Evolutionary conservation across 2,329 filamentous ascomycete species (phyloP).

Genomic region (Talaromyces rugulosus): DNA sequence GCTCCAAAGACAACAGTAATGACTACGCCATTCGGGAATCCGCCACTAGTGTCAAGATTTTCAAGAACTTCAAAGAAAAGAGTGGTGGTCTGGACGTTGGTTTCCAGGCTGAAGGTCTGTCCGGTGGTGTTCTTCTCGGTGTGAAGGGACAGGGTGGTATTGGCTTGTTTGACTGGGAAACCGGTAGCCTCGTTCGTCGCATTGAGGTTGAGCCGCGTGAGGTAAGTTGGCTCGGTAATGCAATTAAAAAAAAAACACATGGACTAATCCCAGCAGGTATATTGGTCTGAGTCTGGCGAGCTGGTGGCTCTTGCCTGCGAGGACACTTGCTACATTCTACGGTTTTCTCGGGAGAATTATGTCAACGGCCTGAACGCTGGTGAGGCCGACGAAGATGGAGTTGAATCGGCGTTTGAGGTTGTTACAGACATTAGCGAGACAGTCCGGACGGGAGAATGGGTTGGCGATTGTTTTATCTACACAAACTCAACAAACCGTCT

Average conservation of each 20-base stretch:
- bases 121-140: conserved; percentile 83
- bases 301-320: conserved; percentile 89
- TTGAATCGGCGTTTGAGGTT: conserved; percentile 93
- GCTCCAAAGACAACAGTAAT: conserved; percentile 94
- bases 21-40: conserved; percentile 98
- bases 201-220: conserved; percentile 74
- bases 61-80: conserved; percentile 96
- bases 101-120: conserved; percentile 88
- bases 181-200: conserved; percentile 79
- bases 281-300: conserved; percentile 97
- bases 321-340: conserved; percentile 89
- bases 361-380: conserved; percentile 76
- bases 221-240: conserved; percentile 35
- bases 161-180: conserved; percentile 95
- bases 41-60: conserved; percentile 88
- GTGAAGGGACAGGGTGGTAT: conserved; percentile 93
- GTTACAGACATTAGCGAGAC: conserved; percentile 93
- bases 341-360: conserved; percentile 87
- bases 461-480: conserved; percentile 98
- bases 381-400: conserved; percentile 81
- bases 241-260: not conserved
- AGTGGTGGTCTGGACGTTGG: conserved; percentile 83
- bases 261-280: conserved; percentile 56
- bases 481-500: conserved; percentile 94
- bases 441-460: conserved; percentile 93